Evolutionary conservation across 202 grass and related monocot species (phyloP), one percentile per base, ranked within the genome.

Genomic region (Panicum hallii): DNA sequence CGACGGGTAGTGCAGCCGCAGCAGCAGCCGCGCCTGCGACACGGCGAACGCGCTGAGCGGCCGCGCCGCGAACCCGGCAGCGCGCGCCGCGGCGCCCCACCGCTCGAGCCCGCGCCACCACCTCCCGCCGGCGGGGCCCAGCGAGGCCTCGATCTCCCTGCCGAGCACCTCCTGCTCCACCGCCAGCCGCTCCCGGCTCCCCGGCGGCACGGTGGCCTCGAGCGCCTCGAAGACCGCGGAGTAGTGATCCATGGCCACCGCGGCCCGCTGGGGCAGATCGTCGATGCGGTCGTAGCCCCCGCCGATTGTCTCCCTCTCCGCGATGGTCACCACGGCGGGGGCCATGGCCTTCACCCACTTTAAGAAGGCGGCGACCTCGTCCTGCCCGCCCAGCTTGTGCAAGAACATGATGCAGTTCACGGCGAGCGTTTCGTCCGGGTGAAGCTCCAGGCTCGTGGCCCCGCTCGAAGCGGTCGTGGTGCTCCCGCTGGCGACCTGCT

Each of bases 1-100:
- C 55, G 95, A 97, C 0, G 95, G 95, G 85, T 97, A 97, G 80
- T 97, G 92, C 71, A 97, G 76, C 40, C 92, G 92, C 16, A 97
- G 95, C 72, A 97, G 82, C 38, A 97, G 78, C 84, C 87, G 43
- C 13, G 95, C 95, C 86, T 97, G 92, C 45, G 95, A 94, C 48
- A 93, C 86, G 53, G 95, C 89, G 50, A 93, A 97, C 17, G 69
- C 79, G 70, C 95, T 97, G 28, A 97, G 92, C 17, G 78, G 82
- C 28, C 89, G 84, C 14, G 80, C 79, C 0, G 75, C n/a, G 49
- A 94, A 94, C 7, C 95, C 92, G 15, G 90, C 81, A 20, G 22
- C 79, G 26, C 75, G 36, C 15, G 91, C 84, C 20, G 84, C 84
- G 0, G 62, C 72, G 5, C 84, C 92, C 95, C 95, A 97, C 74